Base-by-base conservation (phyloP, 352 stramenopile genomes). In the Globisporangium canariense region DNA sequence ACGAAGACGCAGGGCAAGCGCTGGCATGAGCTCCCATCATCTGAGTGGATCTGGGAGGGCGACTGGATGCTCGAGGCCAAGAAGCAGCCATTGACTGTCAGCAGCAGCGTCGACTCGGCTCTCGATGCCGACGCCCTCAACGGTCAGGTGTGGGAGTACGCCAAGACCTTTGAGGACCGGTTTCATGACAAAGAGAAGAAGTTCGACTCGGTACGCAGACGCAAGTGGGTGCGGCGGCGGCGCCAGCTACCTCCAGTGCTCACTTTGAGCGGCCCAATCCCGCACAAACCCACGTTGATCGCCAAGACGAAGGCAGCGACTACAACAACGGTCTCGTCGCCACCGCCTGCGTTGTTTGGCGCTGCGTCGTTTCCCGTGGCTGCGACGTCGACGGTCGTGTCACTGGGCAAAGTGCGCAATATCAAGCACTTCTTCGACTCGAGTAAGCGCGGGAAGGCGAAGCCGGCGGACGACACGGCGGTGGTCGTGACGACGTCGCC, bases 31-130 rank as follows among this genome's bases (percentile, higher is more conserved):
- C 69, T 93, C 1, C 81, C 83, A 47, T 91, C 82, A 8, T 91
- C 81, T 3, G 85, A 93, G 64, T 93, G 85, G 85, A 73, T 91
- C 32, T 93, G 85, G 85, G 81, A 90, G 64, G 81, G 75, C 46
- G 81, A 91, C 3, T 93, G 85, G 85, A 68, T 70, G 11, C 62
- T 93, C 20, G 84, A 91, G 59, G 32, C 30, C 46, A 62, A 46
- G 22, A 68, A 57, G 65, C 14, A 57, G 65, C 14, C 55, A n/a
- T 60, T 36, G 47, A 58, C 69, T 34, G 69, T 73, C n/a, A 61
- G 57, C 20, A 53, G 55, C 14, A 67, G 62, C n/a, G 54, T 54
- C 70, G 77, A 43, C 49, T 43, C 32, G 54, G 22, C 32, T 0
- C 56, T 49, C n/a, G 75, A 72, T n/a, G 73, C 65, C 0, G 67